These are phyloP conservation scores for Inga oerstediana DNA, from an alignment of 306 rosid genomes.

Conservation along the genomic window DNA sequence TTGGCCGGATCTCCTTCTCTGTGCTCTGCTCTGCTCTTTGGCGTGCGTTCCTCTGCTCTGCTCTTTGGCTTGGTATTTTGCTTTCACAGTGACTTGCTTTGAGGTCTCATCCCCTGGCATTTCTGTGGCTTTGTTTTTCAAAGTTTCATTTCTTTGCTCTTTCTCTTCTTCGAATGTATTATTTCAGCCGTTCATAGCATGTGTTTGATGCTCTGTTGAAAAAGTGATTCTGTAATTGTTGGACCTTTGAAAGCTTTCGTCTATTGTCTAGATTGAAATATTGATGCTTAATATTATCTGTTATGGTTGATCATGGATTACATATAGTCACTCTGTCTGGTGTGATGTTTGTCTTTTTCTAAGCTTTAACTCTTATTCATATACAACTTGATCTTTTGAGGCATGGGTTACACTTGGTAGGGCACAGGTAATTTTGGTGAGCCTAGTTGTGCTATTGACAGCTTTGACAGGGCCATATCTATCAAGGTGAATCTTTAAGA, in stretches of 20 bases:
- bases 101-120: too few relatives aligned
- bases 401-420: slow-evolving; percentile 96
- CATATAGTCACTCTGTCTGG: slow-evolving; percentile 2
- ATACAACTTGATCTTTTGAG: slow-evolving; percentile 45
- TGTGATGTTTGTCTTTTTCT: slow-evolving; percentile 12
- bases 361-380: neutral
- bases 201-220: too few relatives aligned
- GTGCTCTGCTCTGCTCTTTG: too few relatives aligned
- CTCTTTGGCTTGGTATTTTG: too few relatives aligned
- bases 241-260: neutral
- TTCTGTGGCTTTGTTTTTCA: too few relatives aligned
- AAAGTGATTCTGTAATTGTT: neutral
- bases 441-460: slow-evolving; percentile 80
- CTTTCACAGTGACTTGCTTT: too few relatives aligned
- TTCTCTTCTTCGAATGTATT: too few relatives aligned
- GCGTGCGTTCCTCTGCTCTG: too few relatives aligned
- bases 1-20: too few relatives aligned
- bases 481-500: slow-evolving; percentile 62
- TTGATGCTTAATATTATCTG: neutral
- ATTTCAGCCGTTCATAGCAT: too few relatives aligned
- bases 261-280: neutral
- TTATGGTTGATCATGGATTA: slow-evolving; percentile 10
- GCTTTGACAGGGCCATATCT: slow-evolving; percentile 82
- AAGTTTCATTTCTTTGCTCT: too few relatives aligned
- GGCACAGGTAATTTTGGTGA: slow-evolving; percentile 90